These are phyloP conservation scores for Lasiosphaeria ovina DNA, from an alignment of 495 filamentous ascomycete genomes.

Conservation along the genomic window DNA sequence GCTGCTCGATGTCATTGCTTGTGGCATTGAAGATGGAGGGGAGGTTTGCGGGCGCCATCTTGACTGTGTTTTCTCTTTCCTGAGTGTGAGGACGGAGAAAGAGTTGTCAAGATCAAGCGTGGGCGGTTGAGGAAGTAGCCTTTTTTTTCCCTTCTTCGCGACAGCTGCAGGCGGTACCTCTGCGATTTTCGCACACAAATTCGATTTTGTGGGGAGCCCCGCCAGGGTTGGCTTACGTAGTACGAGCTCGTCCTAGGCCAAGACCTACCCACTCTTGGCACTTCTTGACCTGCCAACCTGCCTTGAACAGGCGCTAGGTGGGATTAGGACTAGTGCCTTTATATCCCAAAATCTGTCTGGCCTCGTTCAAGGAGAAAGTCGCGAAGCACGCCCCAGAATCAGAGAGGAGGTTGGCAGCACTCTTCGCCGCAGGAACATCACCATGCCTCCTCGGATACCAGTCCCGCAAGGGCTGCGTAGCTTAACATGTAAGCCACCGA, in stretches of 20 bases:
- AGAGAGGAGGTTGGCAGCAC: not conserved
- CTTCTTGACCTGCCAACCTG: too few species aligned
- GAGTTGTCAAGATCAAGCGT: conserved; percentile 47
- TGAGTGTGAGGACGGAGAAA: conserved; percentile 47
- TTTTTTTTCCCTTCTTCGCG: conserved; percentile 30
- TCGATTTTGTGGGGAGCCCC: conserved; percentile 39
- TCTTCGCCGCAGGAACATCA: conserved; percentile 23
- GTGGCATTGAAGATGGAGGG: conserved; percentile 77
- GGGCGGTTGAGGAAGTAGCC: conserved; percentile 23
- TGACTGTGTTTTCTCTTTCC: conserved; percentile 54
- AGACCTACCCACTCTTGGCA: not conserved
- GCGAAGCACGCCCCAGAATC: not conserved
- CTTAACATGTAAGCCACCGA: conserved; percentile 53
- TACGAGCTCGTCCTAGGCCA: not conserved
- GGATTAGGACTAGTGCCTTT: conserved; percentile 12
- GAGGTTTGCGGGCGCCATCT: conserved; percentile 91
- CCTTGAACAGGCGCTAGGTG: conserved; percentile 9
- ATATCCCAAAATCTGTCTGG: conserved; percentile 31
- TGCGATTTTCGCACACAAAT: conserved; percentile 38
- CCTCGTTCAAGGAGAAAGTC: conserved; percentile 25
- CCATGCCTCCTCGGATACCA: conserved; percentile 75
- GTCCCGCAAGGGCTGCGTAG: conserved; percentile 60
- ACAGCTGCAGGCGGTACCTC: conserved; percentile 24
- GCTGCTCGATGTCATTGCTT: conserved; percentile 92
- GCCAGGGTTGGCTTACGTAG: conserved; percentile 30